Conservation (phyloP, 2,329 filamentous ascomycete genomes). For the Lachnellula hyalina region DNA sequence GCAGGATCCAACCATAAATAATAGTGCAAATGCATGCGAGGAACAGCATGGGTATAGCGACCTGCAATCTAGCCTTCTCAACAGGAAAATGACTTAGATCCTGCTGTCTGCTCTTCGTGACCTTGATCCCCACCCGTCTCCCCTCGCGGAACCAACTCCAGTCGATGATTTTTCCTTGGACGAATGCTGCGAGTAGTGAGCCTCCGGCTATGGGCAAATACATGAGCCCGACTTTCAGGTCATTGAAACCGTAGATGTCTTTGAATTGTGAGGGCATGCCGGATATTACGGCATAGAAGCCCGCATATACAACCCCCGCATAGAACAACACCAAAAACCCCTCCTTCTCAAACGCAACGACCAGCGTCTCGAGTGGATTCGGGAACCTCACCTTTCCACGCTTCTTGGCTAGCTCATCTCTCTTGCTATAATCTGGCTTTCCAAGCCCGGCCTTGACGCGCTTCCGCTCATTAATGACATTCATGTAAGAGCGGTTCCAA, state of each 20-base stretch:
- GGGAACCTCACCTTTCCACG: conserved; percentile 29
- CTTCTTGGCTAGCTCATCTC: conserved; percentile 29
- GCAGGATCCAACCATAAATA: conserved; percentile 48
- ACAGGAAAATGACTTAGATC: conserved; percentile 47
- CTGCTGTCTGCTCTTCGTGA: conserved; percentile 48
- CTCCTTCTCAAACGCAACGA: conserved; percentile 39
- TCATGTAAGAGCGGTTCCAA: conserved; percentile 51
- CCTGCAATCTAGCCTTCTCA: conserved; percentile 45
- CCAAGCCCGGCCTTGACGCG: conserved; percentile 9
- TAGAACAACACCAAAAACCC: conserved; percentile 41
- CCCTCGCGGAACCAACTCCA: conserved; percentile 63
- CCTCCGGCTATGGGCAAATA: conserved; percentile 46
- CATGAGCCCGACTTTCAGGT: conserved; percentile 49
- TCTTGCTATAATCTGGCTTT: conserved; percentile 15
- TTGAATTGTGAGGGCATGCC: conserved; percentile 40
- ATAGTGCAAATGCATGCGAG: conserved; percentile 43
- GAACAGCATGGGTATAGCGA: conserved; percentile 46
- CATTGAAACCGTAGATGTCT: conserved; percentile 49
- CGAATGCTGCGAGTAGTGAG: conserved; percentile 39
- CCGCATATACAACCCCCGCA: conserved; percentile 40
- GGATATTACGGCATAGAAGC: conserved; percentile 42
- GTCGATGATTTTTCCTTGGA: conserved; percentile 53
- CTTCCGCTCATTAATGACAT: conserved; percentile 24
- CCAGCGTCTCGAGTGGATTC: conserved; percentile 38
- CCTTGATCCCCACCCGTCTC: conserved; percentile 43